These are phyloP conservation scores for Microcyclospora tardicrescens DNA, from an alignment of 2,329 filamentous ascomycete species.

Conservation along the genomic window DNA sequence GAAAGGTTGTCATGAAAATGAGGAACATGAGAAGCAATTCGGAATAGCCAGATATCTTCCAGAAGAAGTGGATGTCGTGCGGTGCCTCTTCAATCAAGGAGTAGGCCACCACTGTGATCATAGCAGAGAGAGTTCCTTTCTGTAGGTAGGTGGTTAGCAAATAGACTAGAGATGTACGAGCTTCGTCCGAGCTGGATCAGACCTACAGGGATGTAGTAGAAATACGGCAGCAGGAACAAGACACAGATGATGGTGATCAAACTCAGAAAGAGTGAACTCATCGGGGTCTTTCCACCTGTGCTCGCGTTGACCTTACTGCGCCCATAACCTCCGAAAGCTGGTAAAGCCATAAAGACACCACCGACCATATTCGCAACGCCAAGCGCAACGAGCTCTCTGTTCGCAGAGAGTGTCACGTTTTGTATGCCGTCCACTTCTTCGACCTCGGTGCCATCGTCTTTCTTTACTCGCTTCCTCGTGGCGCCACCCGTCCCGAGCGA, in stretches of 20 bases:
- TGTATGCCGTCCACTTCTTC: conserved; percentile 44
- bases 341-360: conserved; percentile 81
- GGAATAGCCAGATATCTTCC: conserved; percentile 69
- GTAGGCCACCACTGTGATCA: conserved; percentile 92
- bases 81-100: conserved; percentile 92
- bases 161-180: conserved; percentile 2
- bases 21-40: conserved; percentile 78
- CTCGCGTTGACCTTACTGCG: conserved; percentile 89
- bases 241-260: conserved; percentile 71
- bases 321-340: conserved; percentile 91
- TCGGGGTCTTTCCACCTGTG: conserved; percentile 82
- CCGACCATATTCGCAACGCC: conserved; percentile 85
- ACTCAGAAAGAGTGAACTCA: conserved; percentile 81
- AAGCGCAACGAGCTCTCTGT: conserved; percentile 83
- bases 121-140: conserved; percentile 86
- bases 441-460: conserved; percentile 17
- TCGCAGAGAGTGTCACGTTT: conserved; percentile 73
- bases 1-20: conserved; percentile 84
- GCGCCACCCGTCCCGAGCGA: conserved; percentile 51
- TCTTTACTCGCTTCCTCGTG: conserved; percentile 37
- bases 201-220: conserved; percentile 88
- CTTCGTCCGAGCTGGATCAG: neutral
- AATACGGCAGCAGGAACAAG: conserved; percentile 72
- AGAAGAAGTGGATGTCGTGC: conserved; percentile 82
- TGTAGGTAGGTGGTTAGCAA: conserved; percentile 24